Base-by-base conservation (phyloP, 306 rosid species). In the Spatholobus suberectus region DNA sequence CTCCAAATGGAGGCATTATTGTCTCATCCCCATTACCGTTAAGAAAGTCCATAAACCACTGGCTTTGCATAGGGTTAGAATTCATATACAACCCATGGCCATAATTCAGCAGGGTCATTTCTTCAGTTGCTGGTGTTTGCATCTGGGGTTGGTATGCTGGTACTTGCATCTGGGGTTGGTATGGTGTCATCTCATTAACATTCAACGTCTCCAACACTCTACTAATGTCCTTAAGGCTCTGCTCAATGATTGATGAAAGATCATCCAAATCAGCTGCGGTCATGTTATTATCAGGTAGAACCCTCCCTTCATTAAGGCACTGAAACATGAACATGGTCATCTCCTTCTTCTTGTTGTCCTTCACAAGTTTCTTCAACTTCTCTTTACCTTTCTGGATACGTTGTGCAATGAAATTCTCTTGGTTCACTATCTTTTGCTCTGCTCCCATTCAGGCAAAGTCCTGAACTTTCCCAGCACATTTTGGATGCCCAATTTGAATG, bases 341-440 rank as follows among this genome's bases (percentile, higher is more conserved):
- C 32, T 85, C 69, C 38, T 51, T 55, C 38, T 63, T 38, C 6
- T 47, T 21, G 20, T 78, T 84, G 0, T 24, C 47, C 65, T 27
- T 51, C 13, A 0, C 67, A 4, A 17, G 11, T 44, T 54, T 79
- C 44, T 23, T 57, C 17, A 74, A 2, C 20, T 75, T 70, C 8
- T 75, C 85, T 3, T 61, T 34, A 0, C 24, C 6, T 20, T 80
- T 84, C 5, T 5, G 5, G 18, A 80, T 44, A 8, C 41, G 13
- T 2, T 85, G 55, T 5, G 17, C 40, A 9, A 70, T 20, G 63
- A 67, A 85, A 8, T 44, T 37, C 77, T 80, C 76, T 5, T 84
- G 67, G 18, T 44, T 37, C 77, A 57, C 8, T 84, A 73, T 84
- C 17, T 67, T 73, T 68, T 74, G 15, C 41, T 15, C n/a, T 80